phyloP scores from a whole-genome alignment of 176 grass and related monocot species.

The Eleusine indica region DNA sequence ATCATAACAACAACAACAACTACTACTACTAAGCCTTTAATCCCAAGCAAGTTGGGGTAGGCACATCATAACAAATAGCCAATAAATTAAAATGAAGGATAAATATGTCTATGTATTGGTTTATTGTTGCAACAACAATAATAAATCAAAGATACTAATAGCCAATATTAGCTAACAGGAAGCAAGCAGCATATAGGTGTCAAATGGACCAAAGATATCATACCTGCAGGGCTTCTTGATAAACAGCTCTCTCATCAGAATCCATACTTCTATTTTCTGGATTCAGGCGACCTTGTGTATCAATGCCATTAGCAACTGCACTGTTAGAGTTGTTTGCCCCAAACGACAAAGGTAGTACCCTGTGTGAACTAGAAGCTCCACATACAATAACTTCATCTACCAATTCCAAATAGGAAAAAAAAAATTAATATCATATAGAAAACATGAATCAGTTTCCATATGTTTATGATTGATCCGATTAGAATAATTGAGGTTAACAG shows the following conservation, averaged over 20 bases:
- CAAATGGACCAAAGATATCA: constrained; percentile 25
- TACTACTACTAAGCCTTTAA: too few relatives aligned
- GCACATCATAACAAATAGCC: constrained; percentile 4
- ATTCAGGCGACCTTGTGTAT: constrained; percentile 53
- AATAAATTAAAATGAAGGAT: not conserved
- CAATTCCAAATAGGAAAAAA: constrained; percentile 29
- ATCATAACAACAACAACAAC: not conserved
- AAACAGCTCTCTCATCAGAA: constrained; percentile 77
- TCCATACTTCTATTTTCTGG: constrained; percentile 69
- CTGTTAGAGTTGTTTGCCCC: constrained; percentile 38
- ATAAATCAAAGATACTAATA: too few relatives aligned
- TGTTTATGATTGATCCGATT: constrained; percentile 4
- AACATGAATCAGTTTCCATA: not conserved
- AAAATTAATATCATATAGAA: constrained; percentile 8
- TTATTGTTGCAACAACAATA: too few relatives aligned
- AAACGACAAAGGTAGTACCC: constrained; percentile 65
- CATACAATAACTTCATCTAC: constrained; percentile 68
- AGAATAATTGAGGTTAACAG: constrained; percentile 12
- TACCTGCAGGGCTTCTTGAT: constrained; percentile 97
- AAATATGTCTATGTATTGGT: not conserved
- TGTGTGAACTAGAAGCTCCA: constrained; percentile 50
- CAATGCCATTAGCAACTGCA: constrained; percentile 41
- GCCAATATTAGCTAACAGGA: constrained; percentile 23
- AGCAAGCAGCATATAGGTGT: constrained; percentile 20
- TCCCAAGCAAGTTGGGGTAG: not conserved